Evolutionary conservation across 352 stramenopile species (phyloP).

Genomic region (Phytophthora quininea): DNA sequence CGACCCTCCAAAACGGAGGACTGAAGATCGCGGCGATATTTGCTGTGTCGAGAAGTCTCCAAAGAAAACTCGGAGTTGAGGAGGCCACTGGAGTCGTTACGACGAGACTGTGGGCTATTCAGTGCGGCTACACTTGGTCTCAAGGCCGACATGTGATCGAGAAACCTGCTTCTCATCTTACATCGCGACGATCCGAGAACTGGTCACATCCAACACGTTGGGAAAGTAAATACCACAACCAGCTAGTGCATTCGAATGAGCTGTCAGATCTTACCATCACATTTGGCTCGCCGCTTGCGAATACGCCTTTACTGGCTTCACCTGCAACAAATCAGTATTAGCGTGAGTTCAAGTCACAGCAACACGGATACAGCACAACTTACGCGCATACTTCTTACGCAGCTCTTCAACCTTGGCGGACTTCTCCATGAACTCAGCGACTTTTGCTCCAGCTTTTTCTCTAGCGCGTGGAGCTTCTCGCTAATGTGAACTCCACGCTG

Average conservation of each 20-base stretch:
- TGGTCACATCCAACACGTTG: too few relatives aligned
- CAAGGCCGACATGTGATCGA: too few relatives aligned
- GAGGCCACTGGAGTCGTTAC: conserved; percentile 13
- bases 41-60: neutral
- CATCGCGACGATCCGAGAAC: too few relatives aligned
- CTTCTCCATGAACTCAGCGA: conserved; percentile 30
- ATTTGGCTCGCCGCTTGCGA: too few relatives aligned
- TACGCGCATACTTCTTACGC: conserved; percentile 11
- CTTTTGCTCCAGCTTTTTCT: conserved; percentile 19
- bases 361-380: conserved; percentile 18
- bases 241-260: too few relatives aligned
- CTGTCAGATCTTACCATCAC: too few relatives aligned
- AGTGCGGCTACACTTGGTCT: neutral
- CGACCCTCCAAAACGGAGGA: conserved; percentile 6
- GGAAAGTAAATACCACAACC: too few relatives aligned
- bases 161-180: too few relatives aligned
- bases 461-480: conserved; percentile 16
- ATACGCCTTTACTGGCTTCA: too few relatives aligned
- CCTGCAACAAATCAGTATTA: neutral
- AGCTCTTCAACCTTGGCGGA: conserved; percentile 20
- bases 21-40: conserved; percentile 15
- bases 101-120: neutral
- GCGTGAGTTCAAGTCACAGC: neutral
- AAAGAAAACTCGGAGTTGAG: neutral
- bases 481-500: conserved; percentile 20